Evolutionary conservation across 2,329 filamentous ascomycete genomes (phyloP).

Genomic region (Knufia fluminis): DNA sequence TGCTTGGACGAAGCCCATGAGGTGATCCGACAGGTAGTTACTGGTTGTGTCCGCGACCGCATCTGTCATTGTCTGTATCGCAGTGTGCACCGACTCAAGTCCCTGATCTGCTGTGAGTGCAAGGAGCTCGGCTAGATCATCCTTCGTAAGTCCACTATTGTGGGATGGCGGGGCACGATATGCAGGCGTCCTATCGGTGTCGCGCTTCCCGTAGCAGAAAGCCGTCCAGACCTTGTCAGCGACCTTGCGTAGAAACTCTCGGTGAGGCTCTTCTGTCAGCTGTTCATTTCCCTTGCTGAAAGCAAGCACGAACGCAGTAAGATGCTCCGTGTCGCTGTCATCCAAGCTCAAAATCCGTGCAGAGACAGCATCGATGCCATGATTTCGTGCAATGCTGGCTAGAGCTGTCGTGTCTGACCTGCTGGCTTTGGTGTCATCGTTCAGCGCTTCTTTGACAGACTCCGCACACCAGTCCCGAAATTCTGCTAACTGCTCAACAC

Average conservation of each 20-base stretch:
- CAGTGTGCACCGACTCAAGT: neutral
- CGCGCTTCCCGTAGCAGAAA: too few relatives aligned
- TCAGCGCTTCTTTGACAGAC: neutral
- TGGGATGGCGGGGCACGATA: too few relatives aligned
- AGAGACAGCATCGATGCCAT: neutral
- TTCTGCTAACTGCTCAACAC: neutral
- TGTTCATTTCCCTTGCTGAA: neutral
- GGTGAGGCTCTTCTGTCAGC: too few relatives aligned
- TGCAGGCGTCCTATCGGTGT: too few relatives aligned
- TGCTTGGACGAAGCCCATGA: neutral
- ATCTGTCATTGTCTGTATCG: neutral
- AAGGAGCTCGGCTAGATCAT: neutral
- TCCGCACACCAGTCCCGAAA: neutral
- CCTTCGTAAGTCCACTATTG: too few relatives aligned
- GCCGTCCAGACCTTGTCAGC: neutral
- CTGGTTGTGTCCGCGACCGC: neutral
- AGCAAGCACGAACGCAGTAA: neutral
- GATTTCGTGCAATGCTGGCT: neutral
- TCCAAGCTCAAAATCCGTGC: neutral
- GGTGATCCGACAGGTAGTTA: neutral
- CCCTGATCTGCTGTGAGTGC: neutral
- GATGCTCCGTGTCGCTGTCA: neutral
- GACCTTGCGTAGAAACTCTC: neutral
- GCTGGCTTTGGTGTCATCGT: neutral
- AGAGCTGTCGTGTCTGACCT: neutral